Evolutionary conservation across 257 asterid species (phyloP).

Genomic region (Ilex asprella): DNA sequence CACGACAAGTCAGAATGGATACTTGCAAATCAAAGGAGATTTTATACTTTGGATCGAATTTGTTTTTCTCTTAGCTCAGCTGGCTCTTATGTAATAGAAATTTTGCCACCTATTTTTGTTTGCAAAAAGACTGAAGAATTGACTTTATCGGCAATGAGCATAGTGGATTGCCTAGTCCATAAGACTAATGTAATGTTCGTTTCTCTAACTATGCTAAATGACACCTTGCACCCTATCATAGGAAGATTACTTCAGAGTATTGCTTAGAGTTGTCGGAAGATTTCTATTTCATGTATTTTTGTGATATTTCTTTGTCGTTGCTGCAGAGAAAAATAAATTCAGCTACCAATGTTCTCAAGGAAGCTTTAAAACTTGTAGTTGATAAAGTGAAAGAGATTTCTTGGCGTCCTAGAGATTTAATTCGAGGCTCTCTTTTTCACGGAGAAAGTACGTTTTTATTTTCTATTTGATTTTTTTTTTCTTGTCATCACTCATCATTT

Average conservation of each 20-base stretch:
- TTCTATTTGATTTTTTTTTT: conserved; percentile 4
- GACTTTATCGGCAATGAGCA: conserved; percentile 63
- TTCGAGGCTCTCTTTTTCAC: conserved; percentile 67
- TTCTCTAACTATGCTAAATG: conserved; percentile 13
- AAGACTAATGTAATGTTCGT: conserved; percentile 59
- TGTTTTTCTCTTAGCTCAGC: conserved; percentile 5
- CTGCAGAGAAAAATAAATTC: conserved; percentile 83
- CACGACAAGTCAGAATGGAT: conserved; percentile 79
- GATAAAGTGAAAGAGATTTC: conserved; percentile 61
- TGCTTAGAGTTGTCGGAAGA: not conserved
- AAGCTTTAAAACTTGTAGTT: conserved; percentile 61
- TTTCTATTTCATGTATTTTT: not conserved
- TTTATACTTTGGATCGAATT: conserved; percentile 24
- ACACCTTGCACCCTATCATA: not conserved
- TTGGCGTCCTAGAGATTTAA: conserved; percentile 76
- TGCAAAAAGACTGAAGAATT: conserved; percentile 89
- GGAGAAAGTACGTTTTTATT: conserved; percentile 54
- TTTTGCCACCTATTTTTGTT: conserved; percentile 18
- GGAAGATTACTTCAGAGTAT: conserved; percentile 6
- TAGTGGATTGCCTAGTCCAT: conserved; percentile 77
- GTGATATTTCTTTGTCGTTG: conserved; percentile 14
- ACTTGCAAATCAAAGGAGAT: conserved; percentile 90
- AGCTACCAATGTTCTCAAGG: conserved; percentile 86
- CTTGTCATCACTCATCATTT: not conserved
- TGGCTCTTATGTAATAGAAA: conserved; percentile 10